Evolutionary conservation across 1,284 basidiomycete genomes (phyloP), one percentile per base, ranked within the genome.

Genomic region (Cutaneotrichosporon arboriforme): DNA sequence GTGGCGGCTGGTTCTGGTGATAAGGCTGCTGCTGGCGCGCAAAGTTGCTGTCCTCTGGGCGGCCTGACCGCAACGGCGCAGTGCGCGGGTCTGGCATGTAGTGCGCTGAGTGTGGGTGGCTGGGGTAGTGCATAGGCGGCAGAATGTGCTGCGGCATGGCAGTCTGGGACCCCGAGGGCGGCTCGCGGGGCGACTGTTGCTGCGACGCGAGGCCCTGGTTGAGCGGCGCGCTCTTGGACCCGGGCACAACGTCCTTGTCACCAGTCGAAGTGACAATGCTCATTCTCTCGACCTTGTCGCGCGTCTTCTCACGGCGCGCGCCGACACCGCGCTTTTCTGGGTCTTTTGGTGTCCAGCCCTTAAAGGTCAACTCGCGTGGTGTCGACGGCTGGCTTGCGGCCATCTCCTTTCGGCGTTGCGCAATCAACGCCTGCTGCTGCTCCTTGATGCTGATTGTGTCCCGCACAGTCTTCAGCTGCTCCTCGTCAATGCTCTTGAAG

Each of bases 381-480:
- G 67, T 70, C 18, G 55, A 62, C 1, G 67, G 65, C 33, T 62
- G 64, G 48, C 63, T 58, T 49, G 64, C 63, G 10, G 65, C 64
- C 46, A 60, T 60, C 36, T 71, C 69, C 52, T 64, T 58, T 9
- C 68, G 54, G 35, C 72, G 55, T n/a, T 65, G 62, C 20, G 72
- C 72, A 34, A 73, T 73, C 22, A 73, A 54, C 2, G 72, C 72
- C 61, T 73, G 66, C 42, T 73, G 72, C 55, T 73, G 72, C 53
- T 72, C 67, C 51, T 69, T 68, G 59, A 73, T 72, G 44, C 65
- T 66, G 40, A 73, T 65, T 17, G 70, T 73, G 53, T 71, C 66
- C 23, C 70, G 70, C 18, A 73, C 72, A 18, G 72, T 73, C 61
- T 67, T 69, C 20, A 73, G 59, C 52, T 73, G 70, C 39, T 67